Evolutionary conservation across 176 grass and related monocot genomes (phyloP).

Genomic region (Carex littledalei): DNA sequence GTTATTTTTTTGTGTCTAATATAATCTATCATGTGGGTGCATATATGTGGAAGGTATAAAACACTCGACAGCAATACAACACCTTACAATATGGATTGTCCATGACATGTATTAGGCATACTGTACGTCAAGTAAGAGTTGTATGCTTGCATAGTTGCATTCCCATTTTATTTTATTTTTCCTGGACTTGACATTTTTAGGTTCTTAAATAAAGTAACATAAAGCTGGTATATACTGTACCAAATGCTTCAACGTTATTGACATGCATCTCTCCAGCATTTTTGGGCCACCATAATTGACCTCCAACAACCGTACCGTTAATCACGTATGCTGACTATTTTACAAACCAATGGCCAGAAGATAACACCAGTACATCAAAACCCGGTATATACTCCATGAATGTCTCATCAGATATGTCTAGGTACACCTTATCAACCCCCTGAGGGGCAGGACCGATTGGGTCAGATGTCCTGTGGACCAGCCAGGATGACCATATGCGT

Average conservation of each 20-base stretch:
- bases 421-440: slow-evolving; percentile 67
- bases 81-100: neutral
- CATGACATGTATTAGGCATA: neutral
- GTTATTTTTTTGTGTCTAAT: neutral
- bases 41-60: neutral
- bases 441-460: slow-evolving; percentile 51
- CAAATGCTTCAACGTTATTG: slow-evolving; percentile 76
- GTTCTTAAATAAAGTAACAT: neutral
- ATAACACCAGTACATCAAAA: slow-evolving; percentile 91
- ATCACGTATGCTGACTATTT: slow-evolving; percentile 66
- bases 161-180: neutral
- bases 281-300: slow-evolving; percentile 87
- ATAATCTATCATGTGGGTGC: neutral
- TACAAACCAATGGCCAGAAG: slow-evolving; percentile 92
- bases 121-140: neutral
- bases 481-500: slow-evolving; percentile 92
- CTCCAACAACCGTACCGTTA: slow-evolving; percentile 59
- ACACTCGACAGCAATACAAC: neutral
- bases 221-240: slow-evolving; percentile 10
- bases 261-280: slow-evolving; percentile 58
- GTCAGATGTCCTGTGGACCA: slow-evolving; percentile 55
- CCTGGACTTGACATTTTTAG: neutral
- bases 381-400: slow-evolving; percentile 72
- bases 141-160: neutral
- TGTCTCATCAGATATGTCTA: slow-evolving; percentile 69